Evolutionary conservation across 495 filamentous ascomycete genomes (phyloP).

Genomic region (Hyaloscypha hepaticicola): DNA sequence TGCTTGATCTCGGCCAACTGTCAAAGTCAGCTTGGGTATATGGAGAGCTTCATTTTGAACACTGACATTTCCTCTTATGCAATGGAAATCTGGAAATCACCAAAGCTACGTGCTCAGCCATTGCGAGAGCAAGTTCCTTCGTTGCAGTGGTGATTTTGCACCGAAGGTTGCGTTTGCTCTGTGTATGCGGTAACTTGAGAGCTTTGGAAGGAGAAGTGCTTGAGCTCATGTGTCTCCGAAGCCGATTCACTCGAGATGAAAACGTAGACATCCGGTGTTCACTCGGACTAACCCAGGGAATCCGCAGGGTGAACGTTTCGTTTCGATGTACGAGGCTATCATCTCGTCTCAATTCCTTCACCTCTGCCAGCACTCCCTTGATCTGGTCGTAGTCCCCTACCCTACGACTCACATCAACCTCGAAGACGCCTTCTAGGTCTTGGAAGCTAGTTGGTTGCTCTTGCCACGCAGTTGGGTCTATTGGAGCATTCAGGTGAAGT

Average conservation of each 20-base stretch:
- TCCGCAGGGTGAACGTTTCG: background rate
- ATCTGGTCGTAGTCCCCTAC: background rate
- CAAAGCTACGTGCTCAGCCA: background rate
- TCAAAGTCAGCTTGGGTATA: background rate
- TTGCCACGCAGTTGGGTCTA: background rate
- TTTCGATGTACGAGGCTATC: background rate
- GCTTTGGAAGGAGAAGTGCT: background rate
- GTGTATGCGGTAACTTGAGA: background rate
- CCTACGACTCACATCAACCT: background rate
- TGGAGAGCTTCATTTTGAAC: background rate
- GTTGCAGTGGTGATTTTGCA: background rate
- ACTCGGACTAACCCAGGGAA: background rate
- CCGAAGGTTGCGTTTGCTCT: background rate
- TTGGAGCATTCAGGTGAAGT: background rate
- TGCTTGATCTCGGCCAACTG: background rate
- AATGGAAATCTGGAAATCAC: background rate
- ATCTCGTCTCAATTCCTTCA: background rate
- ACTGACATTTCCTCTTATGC: background rate
- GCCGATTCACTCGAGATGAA: background rate
- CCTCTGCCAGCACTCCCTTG: background rate
- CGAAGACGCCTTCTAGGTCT: background rate
- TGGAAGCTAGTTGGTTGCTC: background rate
- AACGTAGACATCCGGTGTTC: background rate
- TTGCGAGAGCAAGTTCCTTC: background rate
- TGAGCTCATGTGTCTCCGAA: too few species aligned